Evolutionary conservation across 345 rosid species (phyloP).

Genomic region (Gynandropsis gynandra): DNA sequence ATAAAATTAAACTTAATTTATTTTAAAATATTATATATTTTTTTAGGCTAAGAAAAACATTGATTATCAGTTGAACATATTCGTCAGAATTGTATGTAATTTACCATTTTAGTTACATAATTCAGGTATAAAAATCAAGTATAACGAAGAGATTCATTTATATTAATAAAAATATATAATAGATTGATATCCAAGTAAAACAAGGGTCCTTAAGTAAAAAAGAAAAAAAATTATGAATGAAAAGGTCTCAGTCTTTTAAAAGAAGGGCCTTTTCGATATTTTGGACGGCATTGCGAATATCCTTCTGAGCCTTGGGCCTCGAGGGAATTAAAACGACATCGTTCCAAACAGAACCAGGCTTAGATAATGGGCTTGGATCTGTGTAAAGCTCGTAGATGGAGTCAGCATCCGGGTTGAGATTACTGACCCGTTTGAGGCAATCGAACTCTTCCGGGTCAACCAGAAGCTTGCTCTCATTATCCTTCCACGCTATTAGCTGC

Average conservation of each 20-base stretch:
- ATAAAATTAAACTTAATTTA: too few species aligned
- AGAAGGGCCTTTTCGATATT: slow-evolving; percentile 36
- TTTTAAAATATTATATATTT: too few species aligned
- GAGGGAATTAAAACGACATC: slow-evolving; percentile 42
- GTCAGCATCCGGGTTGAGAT: slow-evolving; percentile 49
- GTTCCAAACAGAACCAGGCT: slow-evolving; percentile 61
- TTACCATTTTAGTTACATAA: too few species aligned
- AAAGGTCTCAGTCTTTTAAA: not conserved
- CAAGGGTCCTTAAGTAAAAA: slow-evolving; percentile 1
- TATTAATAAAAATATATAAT: too few species aligned
- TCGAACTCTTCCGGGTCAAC: slow-evolving; percentile 54
- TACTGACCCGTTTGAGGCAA: slow-evolving; percentile 39
- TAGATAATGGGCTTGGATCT: slow-evolving; percentile 31
- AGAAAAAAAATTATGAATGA: not conserved
- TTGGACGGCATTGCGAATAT: slow-evolving; percentile 34
- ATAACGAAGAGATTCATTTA: too few species aligned
- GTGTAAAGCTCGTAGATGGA: slow-evolving; percentile 58
- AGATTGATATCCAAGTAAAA: too few species aligned
- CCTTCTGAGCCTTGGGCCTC: slow-evolving; percentile 34
- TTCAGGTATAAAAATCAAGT: too few species aligned
- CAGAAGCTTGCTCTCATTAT: slow-evolving; percentile 50
- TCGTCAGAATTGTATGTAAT: too few species aligned
- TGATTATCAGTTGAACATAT: too few species aligned
- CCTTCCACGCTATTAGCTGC: slow-evolving; percentile 85
- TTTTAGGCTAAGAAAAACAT: too few species aligned